Evolutionary conservation across 2,329 filamentous ascomycete species (phyloP).

Genomic region (Arthrobotrys sinensis): DNA sequence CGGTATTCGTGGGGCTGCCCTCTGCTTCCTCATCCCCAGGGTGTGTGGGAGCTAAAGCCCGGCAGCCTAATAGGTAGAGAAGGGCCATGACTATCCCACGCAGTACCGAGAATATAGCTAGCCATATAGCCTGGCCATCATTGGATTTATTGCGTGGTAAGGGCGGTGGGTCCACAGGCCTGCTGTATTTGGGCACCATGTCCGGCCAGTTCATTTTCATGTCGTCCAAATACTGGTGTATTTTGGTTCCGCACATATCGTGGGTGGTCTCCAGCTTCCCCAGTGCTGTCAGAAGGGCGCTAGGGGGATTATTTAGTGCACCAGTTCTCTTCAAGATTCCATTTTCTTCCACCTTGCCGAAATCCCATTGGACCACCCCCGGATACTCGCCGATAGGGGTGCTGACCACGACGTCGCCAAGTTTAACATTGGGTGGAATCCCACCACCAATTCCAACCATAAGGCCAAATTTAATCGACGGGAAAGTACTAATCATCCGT

Average conservation of each 20-base stretch:
- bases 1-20: too few relatives aligned
- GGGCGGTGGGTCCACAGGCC: background rate
- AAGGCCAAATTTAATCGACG: too few relatives aligned
- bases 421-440: background rate
- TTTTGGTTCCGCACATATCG: slow-evolving; percentile 14
- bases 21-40: too few relatives aligned
- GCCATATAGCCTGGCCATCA: too few relatives aligned
- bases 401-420: slow-evolving; percentile 34
- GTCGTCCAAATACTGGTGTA: slow-evolving; percentile 13
- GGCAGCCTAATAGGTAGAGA: too few relatives aligned
- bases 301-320: slow-evolving; percentile 18
- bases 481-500: too few relatives aligned
- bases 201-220: slow-evolving; percentile 12
- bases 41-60: too few relatives aligned
- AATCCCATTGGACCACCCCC: slow-evolving; percentile 30
- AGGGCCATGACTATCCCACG: too few relatives aligned
- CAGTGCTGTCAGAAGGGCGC: slow-evolving; percentile 10
- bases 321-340: slow-evolving; percentile 17
- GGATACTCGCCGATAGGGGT: background rate
- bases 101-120: too few relatives aligned
- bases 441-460: too few relatives aligned
- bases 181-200: background rate
- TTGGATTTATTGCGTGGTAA: too few relatives aligned
- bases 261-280: slow-evolving; percentile 1
- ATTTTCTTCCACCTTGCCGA: slow-evolving; percentile 15